A percentile compares a stretch with the other conserved stretches of the same genome.
These are phyloP conservation scores for Lepidium africanum DNA, from an alignment of 345 rosid genomes.

Conservation along the genomic window DNA sequence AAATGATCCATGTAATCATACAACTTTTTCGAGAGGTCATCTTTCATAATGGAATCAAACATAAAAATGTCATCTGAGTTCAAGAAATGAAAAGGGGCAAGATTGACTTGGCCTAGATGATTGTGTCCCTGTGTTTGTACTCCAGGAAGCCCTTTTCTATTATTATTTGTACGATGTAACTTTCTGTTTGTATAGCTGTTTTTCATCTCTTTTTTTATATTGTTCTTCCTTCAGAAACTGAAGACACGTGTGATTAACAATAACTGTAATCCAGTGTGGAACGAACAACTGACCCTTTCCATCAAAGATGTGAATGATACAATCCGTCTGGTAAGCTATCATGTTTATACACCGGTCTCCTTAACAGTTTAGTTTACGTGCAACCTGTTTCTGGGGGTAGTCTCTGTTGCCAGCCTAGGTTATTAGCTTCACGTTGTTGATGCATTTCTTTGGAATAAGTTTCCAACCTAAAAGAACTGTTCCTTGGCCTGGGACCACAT, in stretches of 20 bases:
- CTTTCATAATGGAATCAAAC: background rate
- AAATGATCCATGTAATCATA: background rate
- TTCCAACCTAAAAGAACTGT: background rate
- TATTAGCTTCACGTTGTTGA: background rate
- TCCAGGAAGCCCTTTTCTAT: background rate
- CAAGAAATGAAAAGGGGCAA: background rate
- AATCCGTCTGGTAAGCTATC: conserved; percentile 47
- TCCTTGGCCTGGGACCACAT: background rate
- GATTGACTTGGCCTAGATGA: conserved; percentile 8
- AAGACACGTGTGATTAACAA: conserved; percentile 65
- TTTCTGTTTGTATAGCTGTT: background rate
- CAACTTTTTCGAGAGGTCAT: background rate
- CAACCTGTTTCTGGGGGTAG: background rate
- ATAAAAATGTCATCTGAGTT: background rate
- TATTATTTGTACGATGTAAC: background rate
- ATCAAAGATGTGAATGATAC: conserved; percentile 45
- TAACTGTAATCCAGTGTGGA: conserved; percentile 77
- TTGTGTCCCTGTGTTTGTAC: background rate
- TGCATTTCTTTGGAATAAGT: background rate
- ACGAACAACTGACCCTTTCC: conserved; percentile 67
- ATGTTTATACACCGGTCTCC: background rate
- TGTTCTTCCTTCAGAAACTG: conserved; percentile 41
- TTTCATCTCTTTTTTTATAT: background rate
- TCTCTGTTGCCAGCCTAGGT: background rate
- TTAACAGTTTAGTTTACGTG: background rate